Evolutionary conservation across 1,139 yeast genomes (phyloP).

Genomic region (Yamadazyma dendronema): DNA sequence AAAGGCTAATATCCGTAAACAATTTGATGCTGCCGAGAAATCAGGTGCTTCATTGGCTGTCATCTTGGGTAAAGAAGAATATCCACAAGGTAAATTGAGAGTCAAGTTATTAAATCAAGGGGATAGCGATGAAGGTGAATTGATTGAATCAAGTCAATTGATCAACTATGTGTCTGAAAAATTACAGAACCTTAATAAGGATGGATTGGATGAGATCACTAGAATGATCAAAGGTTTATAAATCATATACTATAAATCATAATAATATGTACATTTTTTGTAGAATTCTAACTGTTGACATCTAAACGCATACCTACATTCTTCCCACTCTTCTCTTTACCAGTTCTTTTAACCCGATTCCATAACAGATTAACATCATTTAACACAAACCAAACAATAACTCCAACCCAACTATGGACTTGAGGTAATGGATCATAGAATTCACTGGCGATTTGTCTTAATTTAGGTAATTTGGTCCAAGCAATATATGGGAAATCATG

Average conservation of each 20-base stretch:
- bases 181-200: slow-evolving; percentile 41
- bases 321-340: slow-evolving; percentile 37
- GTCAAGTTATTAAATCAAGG: slow-evolving; percentile 88
- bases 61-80: slow-evolving; percentile 93
- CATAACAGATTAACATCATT: slow-evolving; percentile 69
- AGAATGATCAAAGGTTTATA: slow-evolving; percentile 52
- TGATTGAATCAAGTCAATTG: slow-evolving; percentile 60
- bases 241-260: not conserved
- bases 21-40: slow-evolving; percentile 96
- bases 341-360: slow-evolving; percentile 73
- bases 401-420: slow-evolving; percentile 78
- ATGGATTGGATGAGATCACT: slow-evolving; percentile 55
- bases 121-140: slow-evolving; percentile 84
- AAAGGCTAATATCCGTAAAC: slow-evolving; percentile 92
- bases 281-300: not conserved
- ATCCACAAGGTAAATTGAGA: slow-evolving; percentile 73
- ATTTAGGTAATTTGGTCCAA: slow-evolving; percentile 74
- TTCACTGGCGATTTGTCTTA: slow-evolving; percentile 70
- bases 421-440: slow-evolving; percentile 80
- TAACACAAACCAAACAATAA: slow-evolving; percentile 68
- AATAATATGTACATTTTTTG: not conserved
- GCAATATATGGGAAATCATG: slow-evolving; percentile 94
- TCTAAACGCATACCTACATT: slow-evolving; percentile 13
- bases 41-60: slow-evolving; percentile 89
- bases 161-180: slow-evolving; percentile 55